Conservation (phyloP, 139 green algal species). For the Tetraselmis chui region DNA sequence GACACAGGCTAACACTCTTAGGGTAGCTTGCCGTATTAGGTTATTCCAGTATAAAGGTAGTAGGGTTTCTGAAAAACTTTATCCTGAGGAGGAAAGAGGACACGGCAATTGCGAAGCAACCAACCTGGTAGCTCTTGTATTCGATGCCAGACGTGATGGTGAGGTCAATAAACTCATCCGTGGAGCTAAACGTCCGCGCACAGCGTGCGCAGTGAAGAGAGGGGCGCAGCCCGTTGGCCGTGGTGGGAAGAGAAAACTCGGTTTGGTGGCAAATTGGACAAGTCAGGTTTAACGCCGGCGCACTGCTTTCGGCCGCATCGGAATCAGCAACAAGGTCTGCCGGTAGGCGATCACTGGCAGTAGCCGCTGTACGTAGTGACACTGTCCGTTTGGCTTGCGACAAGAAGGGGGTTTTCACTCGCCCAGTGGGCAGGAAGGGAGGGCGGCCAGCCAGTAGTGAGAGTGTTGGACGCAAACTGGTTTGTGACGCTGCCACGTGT, state of each 20-base stretch:
- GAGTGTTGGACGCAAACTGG: too few relatives aligned
- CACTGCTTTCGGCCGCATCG: too few relatives aligned
- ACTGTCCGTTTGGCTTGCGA: too few relatives aligned
- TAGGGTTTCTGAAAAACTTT: background rate
- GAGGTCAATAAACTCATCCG: constrained; percentile 51
- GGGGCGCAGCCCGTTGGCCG: background rate
- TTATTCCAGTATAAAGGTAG: background rate
- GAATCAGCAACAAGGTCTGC: too few relatives aligned
- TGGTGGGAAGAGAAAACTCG: constrained; percentile 7
- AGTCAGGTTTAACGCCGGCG: constrained; percentile 28
- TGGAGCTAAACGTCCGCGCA: constrained; percentile 34
- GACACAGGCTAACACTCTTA: background rate
- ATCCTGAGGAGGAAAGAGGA: background rate
- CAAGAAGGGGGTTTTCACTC: too few relatives aligned
- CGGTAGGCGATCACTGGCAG: too few relatives aligned
- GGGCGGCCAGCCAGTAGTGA: too few relatives aligned
- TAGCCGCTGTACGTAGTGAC: too few relatives aligned
- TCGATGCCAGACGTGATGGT: constrained; percentile 51
- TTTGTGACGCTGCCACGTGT: too few relatives aligned
- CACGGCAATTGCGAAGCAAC: constrained; percentile 49
- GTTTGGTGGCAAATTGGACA: constrained; percentile 48
- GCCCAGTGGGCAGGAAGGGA: too few relatives aligned
- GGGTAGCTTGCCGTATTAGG: background rate
- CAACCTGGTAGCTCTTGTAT: constrained; percentile 48
- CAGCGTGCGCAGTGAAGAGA: constrained; percentile 35